Evolutionary conservation across 257 asterid genomes (phyloP).

Genomic region (Capsicum baccatum): DNA sequence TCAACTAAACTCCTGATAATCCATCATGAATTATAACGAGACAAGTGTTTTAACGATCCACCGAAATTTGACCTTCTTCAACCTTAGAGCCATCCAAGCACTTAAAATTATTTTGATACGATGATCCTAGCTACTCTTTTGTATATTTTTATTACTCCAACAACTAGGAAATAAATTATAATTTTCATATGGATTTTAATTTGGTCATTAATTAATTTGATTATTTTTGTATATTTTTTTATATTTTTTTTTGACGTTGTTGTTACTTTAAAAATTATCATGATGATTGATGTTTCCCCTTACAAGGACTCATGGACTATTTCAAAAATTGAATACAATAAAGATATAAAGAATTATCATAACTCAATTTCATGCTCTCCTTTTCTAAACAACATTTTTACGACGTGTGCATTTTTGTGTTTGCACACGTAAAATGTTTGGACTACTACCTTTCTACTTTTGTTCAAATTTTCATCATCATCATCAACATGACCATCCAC

Average conservation of each 20-base stretch:
- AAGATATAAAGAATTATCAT: not conserved
- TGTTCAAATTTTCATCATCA: not conserved
- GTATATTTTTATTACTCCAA: too few species aligned
- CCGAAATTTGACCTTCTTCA: too few species aligned
- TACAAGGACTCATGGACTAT: not conserved
- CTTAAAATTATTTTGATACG: too few species aligned
- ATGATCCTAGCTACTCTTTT: too few species aligned
- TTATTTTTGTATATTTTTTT: too few species aligned
- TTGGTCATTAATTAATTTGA: too few species aligned
- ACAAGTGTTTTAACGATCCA: too few species aligned
- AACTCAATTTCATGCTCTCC: constrained; percentile 15
- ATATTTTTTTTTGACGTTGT: not conserved
- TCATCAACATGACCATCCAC: not conserved
- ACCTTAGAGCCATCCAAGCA: too few species aligned
- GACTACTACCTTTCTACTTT: not conserved
- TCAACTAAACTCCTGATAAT: too few species aligned
- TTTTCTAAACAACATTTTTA: not conserved
- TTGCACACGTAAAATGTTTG: constrained; percentile 27
- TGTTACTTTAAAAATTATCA: not conserved
- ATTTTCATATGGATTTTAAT: too few species aligned
- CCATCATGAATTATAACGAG: too few species aligned
- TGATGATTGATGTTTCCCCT: constrained; percentile 24
- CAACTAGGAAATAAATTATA: too few species aligned
- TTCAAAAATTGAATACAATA: not conserved
- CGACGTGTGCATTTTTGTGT: constrained; percentile 1